Evolutionary conservation across 257 asterid genomes (phyloP), one percentile per base, ranked within the genome.

Genomic region (Knoxia roxburghii): DNA sequence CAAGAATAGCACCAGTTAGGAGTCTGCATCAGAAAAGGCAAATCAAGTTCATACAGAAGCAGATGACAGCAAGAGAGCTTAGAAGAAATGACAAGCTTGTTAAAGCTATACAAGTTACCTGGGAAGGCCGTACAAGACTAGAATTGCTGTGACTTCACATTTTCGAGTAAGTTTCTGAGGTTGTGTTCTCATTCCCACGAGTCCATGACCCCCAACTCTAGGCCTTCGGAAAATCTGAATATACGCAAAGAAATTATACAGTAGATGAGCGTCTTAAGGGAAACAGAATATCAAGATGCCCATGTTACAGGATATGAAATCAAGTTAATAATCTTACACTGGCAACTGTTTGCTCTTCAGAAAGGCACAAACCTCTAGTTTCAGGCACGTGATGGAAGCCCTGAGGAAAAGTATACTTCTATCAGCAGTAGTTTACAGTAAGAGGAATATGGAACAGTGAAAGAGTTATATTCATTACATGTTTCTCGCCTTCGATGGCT

Each of bases 361-460:
- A 91, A 61, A 95, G 85, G 85, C 99, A 95, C 62, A 95, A 78
- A 26, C 99, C 98, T 81, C 99, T 84, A 9, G 98, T 95, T 79
- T 91, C 98, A 26, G 99, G 99, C 93, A 87, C 84, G 85, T 91
- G 98, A 85, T 89, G 99, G 71, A 86, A 81, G 49, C 98, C 99
- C 99, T 95, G 85, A 6, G 65, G 1, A 37, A 41, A 52, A 63
- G 43, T 13, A 45, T 29, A 13, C 20, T 41, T 20, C 9, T 8
- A 52, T 79, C 43, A 79, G 67, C 61, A 15, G 20, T 51, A 61
- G 48, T 52, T 59, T 39, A n/a, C 26, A 29, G 27, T 49, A 10
- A 49, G 37, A 39, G 17, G 17, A 26, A 55, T 43, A 37, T 50
- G 6, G 26, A 18, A 5, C 15, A 53, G 58, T 58, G 53, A 61